Base-by-base conservation (phyloP, 75 land plant species). In the Sequoia sempervirens region DNA sequence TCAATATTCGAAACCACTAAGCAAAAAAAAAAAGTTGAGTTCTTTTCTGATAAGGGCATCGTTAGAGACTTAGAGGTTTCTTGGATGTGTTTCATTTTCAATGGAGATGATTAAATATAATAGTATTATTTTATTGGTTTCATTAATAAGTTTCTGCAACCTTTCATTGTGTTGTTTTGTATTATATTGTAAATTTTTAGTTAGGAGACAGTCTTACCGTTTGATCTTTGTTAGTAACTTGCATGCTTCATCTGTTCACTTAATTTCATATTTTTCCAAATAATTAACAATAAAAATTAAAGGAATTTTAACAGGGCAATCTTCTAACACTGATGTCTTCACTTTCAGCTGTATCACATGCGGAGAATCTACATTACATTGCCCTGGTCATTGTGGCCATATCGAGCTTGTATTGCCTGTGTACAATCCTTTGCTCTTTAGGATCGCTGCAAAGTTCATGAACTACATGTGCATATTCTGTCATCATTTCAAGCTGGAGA, bases 361-460 rank as follows among this genome's bases (percentile, higher is more conserved):
- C 83, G 94, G 97, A 12, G 92, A 94, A 83, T 78, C 52, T 38
- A 83, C 87, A 15, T 52, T 88, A 38, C 82, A 82, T 66, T 97
- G 99, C 83, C 93, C 96, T 4, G 99, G 99, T 79, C 99, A 97
- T 84, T 97, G 87, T 89, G 99, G 98, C 32, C 96, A 94, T 76
- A 94, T 97, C 46, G 94, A 97, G 26, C 96, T 97, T 85, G 89
- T 91, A 8, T 82, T 87, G 46, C 92, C 95, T 34, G 90, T 93
- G 20, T 97, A 93, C 87, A 92, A 94, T 85, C 99, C 99, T 4
- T 86, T 97, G 86, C 85, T 94, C 43, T 97, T 92, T 85, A 88
- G 81, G 79, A 75, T 37, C 47, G 90, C 94, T 37, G 53, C 84
- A 20, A 93, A 72, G 82, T 70, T 97, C 85, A 86, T 95, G 46